phyloP scores from a whole-genome alignment of 2,329 filamentous ascomycete genomes.

The Erysiphe neolycopersici region DNA sequence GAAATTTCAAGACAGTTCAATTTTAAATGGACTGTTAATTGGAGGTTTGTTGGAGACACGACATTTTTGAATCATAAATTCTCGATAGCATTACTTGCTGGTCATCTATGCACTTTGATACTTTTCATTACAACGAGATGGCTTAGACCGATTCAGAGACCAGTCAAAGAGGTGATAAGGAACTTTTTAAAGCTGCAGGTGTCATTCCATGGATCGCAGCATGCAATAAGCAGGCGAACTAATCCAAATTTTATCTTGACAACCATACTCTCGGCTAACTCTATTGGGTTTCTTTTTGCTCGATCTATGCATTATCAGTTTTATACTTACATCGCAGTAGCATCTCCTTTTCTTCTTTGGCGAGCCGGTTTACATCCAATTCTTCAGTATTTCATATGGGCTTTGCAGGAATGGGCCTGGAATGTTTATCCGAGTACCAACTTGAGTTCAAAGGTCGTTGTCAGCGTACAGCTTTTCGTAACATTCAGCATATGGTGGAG shows the following conservation, averaged over 20 bases:
- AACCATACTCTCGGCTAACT: constrained; percentile 31
- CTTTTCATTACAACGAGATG: constrained; percentile 31
- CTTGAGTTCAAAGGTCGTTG: constrained; percentile 36
- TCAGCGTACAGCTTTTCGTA: constrained; percentile 40
- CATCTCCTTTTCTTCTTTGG: constrained; percentile 46
- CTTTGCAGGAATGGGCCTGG: constrained; percentile 45
- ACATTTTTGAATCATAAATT: constrained; percentile 45
- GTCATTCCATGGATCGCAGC: constrained; percentile 17
- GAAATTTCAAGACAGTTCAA: constrained; percentile 77
- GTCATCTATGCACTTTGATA: constrained; percentile 27
- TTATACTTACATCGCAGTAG: constrained; percentile 46
- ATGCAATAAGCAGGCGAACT: constrained; percentile 22
- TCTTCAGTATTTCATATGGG: constrained; percentile 31
- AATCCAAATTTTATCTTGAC: constrained; percentile 35
- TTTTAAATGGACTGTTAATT: constrained; percentile 98
- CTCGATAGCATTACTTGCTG: constrained; percentile 25
- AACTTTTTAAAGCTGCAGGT: constrained; percentile 10
- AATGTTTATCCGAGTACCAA: constrained; percentile 45
- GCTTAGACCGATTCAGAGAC: constrained; percentile 28
- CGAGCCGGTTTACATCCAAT: constrained; percentile 31
- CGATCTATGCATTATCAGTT: constrained; percentile 52
- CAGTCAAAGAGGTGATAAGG: constrained; percentile 19
- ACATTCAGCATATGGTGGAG: constrained; percentile 20
- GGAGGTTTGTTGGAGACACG: constrained; percentile 77
- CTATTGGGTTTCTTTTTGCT: constrained; percentile 44